phyloP scores from a whole-genome alignment of 2,329 filamentous ascomycete species.

The Elsinoe batatas region DNA sequence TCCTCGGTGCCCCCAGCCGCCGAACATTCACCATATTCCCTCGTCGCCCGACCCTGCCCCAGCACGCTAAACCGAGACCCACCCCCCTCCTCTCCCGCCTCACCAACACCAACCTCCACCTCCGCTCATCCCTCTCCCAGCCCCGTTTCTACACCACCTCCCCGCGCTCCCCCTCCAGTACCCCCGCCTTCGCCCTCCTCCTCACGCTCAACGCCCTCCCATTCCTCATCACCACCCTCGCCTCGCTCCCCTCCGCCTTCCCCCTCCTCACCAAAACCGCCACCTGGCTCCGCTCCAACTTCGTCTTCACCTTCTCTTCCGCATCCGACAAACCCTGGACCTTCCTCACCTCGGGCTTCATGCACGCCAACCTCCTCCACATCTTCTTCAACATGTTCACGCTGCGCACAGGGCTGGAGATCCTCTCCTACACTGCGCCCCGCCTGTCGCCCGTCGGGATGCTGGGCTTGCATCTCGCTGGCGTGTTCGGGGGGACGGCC shows the following conservation, averaged over 20 bases:
- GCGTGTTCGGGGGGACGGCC: slow-evolving; percentile 5
- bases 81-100: not conserved
- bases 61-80: not conserved
- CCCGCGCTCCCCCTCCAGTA: not conserved
- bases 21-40: not conserved
- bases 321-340: not conserved
- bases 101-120: not conserved
- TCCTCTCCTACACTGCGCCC: not conserved
- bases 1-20: not conserved
- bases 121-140: not conserved
- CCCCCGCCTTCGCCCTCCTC: slow-evolving; percentile 2
- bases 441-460: not conserved
- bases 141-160: not conserved
- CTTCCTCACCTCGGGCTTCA: slow-evolving; percentile 8
- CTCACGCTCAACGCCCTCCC: slow-evolving; percentile 1
- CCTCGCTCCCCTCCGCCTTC: not conserved
- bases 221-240: not conserved
- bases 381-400: slow-evolving; percentile 12
- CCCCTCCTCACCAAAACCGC: not conserved
- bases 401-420: not conserved
- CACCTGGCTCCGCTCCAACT: slow-evolving; percentile 7
- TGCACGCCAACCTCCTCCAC: slow-evolving; percentile 9
- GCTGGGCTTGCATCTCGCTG: not conserved
- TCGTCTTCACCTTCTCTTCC: slow-evolving; percentile 1
- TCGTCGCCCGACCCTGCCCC: not conserved